Conservation (phyloP, 805 yeast species). For the Lipomyces spencermartinsiae region DNA sequence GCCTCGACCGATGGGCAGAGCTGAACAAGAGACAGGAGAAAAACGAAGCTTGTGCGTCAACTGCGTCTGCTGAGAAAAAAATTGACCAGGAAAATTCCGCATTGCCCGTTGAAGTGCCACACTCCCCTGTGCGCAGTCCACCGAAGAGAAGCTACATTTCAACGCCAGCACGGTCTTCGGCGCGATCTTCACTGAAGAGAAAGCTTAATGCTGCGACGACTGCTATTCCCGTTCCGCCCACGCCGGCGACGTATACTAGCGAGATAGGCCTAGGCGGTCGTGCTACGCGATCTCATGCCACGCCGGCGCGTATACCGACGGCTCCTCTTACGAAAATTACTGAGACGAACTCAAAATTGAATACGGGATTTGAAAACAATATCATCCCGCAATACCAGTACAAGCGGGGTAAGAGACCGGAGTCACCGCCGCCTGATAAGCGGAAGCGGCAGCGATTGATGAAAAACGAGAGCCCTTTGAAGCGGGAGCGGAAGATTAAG, state of each 20-base stretch:
- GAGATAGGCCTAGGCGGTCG: neutral
- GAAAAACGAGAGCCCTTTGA: constrained; percentile 30
- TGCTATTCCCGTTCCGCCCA: neutral
- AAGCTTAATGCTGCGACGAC: neutral
- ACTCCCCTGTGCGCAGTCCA: neutral
- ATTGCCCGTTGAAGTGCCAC: neutral
- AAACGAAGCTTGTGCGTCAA: neutral
- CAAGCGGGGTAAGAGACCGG: constrained; percentile 32
- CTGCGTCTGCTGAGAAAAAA: neutral
- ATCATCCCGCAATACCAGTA: constrained; percentile 34
- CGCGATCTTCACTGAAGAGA: constrained; percentile 10
- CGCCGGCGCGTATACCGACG: neutral
- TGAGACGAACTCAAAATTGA: constrained; percentile 27
- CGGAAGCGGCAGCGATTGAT: constrained; percentile 21
- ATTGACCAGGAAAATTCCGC: constrained; percentile 4
- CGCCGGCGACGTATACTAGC: neutral
- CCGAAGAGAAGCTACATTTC: neutral
- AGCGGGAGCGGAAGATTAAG: constrained; percentile 22
- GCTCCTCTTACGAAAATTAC: constrained; percentile 25
- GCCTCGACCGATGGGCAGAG: constrained; percentile 37
- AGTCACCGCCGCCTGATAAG: constrained; percentile 33
- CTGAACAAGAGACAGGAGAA: constrained; percentile 23
- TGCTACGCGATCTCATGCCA: constrained; percentile 7
- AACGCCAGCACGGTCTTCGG: constrained; percentile 5
- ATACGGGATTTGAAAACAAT: constrained; percentile 48